These are phyloP conservation scores for Pelargonium myrrhifolium DNA, from an alignment of 441 rosid species.

Conservation along the genomic window DNA sequence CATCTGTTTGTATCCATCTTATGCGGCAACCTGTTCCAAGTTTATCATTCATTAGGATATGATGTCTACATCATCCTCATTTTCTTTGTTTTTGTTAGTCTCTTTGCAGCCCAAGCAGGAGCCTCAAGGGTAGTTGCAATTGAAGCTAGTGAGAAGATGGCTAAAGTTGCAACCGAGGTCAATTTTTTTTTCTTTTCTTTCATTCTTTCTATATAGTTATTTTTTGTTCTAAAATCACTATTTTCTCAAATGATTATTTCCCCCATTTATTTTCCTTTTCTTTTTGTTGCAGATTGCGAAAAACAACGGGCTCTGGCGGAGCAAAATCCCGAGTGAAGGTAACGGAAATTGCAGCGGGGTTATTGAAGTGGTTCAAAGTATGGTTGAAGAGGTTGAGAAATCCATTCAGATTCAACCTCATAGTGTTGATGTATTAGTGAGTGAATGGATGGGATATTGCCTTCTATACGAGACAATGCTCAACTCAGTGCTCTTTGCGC, in stretches of 20 bases:
- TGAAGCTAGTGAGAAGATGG: conserved; percentile 94
- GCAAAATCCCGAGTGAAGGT: conserved; percentile 25
- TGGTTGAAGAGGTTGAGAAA: conserved; percentile 79
- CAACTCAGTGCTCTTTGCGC: conserved; percentile 77
- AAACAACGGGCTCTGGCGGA: conserved; percentile 51
- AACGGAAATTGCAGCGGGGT: conserved; percentile 31
- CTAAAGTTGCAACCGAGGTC: conserved; percentile 79
- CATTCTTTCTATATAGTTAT: no score
- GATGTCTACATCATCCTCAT: background rate
- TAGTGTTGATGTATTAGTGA: conserved; percentile 70
- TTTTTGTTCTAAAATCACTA: conserved; percentile 11
- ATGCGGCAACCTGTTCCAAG: background rate
- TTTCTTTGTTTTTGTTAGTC: conserved; percentile 32
- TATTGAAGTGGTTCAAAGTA: conserved; percentile 68
- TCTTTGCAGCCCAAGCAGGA: conserved; percentile 86
- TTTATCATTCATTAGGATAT: background rate
- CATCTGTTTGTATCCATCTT: background rate
- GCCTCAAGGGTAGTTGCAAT: conserved; percentile 85
- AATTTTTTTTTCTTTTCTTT: no score
- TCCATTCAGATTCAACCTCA: conserved; percentile 57
- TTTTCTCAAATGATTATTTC: conserved; percentile 5
- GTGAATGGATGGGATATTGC: conserved; percentile 99
- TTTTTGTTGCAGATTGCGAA: conserved; percentile 57
- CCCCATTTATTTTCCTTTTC: conserved; percentile 10
- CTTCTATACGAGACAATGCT: conserved; percentile 90